These are phyloP conservation scores for Brassica rapa DNA, from an alignment of 345 rosid genomes.

Conservation along the genomic window DNA sequence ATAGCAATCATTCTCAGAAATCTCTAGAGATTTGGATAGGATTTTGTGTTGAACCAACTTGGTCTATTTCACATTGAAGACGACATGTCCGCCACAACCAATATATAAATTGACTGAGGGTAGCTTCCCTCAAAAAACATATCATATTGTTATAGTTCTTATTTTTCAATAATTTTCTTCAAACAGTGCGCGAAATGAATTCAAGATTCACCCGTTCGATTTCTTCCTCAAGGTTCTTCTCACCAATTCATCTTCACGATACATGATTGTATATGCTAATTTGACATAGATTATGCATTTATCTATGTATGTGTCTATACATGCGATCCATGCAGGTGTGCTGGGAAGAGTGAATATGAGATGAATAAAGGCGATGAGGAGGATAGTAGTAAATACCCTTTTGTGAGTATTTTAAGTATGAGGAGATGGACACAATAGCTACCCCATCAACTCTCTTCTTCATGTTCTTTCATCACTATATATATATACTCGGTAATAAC, in stretches of 20 bases:
- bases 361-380: neutral
- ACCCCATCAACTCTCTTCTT: slow-evolving; percentile 32
- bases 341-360: neutral
- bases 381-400: neutral
- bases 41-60: too few species aligned
- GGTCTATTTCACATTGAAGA: neutral
- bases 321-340: slow-evolving; percentile 5
- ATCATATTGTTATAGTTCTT: neutral
- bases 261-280: neutral
- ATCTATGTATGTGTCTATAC: neutral
- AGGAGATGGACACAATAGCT: slow-evolving; percentile 36
- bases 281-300: neutral
- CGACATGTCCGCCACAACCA: neutral
- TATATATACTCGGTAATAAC: neutral
- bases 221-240: slow-evolving; percentile 19
- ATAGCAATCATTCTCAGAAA: too few species aligned
- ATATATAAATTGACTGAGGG: neutral
- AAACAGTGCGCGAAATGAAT: slow-evolving; percentile 14
- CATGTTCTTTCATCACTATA: slow-evolving; percentile 21
- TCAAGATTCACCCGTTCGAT: slow-evolving; percentile 11
- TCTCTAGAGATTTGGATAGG: too few species aligned
- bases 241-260: neutral
- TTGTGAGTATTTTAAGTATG: slow-evolving; percentile 14
- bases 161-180: neutral
- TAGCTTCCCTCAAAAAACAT: neutral